A percentile compares a stretch with the other conserved stretches of the same genome.
Conservation (phyloP, 2,329 filamentous ascomycete genomes). For the Monilinia fructicola region DNA sequence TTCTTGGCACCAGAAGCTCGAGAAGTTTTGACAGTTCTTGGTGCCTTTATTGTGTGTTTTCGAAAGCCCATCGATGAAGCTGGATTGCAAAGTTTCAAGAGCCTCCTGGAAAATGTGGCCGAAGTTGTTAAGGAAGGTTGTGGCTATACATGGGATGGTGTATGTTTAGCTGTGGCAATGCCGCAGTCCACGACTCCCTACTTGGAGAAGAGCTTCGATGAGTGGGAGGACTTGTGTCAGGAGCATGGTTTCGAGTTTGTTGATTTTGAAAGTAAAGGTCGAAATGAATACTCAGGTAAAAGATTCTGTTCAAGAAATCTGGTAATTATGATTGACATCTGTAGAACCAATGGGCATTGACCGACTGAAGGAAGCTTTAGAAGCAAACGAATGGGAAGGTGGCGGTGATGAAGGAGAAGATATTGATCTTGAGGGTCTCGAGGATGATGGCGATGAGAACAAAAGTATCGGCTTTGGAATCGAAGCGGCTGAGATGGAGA, state of each 20-base stretch:
- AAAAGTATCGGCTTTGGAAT: constrained; percentile 37
- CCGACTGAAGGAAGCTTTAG: constrained; percentile 59
- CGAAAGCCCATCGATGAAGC: constrained; percentile 42
- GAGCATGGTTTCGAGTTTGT: constrained; percentile 63
- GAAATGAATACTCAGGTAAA: constrained; percentile 61
- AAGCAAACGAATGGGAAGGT: constrained; percentile 63
- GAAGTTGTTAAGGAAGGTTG: constrained; percentile 56
- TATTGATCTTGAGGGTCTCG: constrained; percentile 43
- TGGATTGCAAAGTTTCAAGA: constrained; percentile 36
- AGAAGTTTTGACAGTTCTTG: constrained; percentile 62
- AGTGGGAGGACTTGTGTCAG: constrained; percentile 61
- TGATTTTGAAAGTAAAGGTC: constrained; percentile 48
- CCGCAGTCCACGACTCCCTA: constrained; percentile 36
- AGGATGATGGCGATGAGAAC: constrained; percentile 37
- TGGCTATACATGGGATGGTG: constrained; percentile 64
- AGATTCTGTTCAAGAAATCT: constrained; percentile 20
- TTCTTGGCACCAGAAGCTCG: constrained; percentile 61
- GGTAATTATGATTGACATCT: constrained; percentile 22
- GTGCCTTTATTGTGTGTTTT: constrained; percentile 58
- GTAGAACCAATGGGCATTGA: constrained; percentile 59
- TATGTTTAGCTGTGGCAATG: constrained; percentile 59
- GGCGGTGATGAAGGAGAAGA: constrained; percentile 42
- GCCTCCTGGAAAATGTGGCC: constrained; percentile 53
- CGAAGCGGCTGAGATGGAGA: constrained; percentile 42
- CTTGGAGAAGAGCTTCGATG: constrained; percentile 46